phyloP scores from a whole-genome alignment of 2,329 filamentous ascomycete genomes.

The Curvularia lunata region DNA sequence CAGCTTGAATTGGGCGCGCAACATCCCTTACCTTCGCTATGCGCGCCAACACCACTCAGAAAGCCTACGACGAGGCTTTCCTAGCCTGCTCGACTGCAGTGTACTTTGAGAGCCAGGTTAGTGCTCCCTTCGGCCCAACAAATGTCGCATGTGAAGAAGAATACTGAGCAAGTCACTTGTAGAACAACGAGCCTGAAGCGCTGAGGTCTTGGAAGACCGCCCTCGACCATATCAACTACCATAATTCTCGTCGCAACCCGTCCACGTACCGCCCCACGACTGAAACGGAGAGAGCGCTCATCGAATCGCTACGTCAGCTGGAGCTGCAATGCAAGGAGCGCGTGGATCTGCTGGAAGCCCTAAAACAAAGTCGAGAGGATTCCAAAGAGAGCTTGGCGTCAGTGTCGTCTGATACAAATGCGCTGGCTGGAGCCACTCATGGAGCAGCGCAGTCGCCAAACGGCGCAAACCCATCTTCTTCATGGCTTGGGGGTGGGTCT shows the following conservation, averaged over 20 bases:
- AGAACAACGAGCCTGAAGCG: conserved; percentile 92
- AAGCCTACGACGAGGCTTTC: conserved; percentile 97
- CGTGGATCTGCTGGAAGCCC: conserved; percentile 83
- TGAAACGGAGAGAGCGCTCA: conserved; percentile 82
- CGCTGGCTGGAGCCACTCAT: conserved; percentile 35
- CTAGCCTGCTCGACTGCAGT: conserved; percentile 93
- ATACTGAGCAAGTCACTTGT: conserved; percentile 9
- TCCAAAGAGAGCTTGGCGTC: conserved; percentile 48
- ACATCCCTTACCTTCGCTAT: conserved; percentile 41
- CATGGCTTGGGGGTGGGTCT: conserved; percentile 79
- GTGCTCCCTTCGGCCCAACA: conserved; percentile 26
- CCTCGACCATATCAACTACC: conserved; percentile 85
- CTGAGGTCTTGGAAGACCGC: conserved; percentile 88
- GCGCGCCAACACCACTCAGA: conserved; percentile 77
- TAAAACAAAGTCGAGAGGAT: conserved; percentile 70
- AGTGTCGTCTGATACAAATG: conserved; percentile 25
- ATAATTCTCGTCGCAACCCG: conserved; percentile 77
- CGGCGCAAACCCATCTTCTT: conserved; percentile 26
- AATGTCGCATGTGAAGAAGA: not conserved
- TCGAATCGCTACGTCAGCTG: conserved; percentile 80
- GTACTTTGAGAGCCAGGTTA: conserved; percentile 91
- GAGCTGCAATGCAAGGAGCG: conserved; percentile 93
- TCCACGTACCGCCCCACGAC: conserved; percentile 72
- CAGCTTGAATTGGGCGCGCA: conserved; percentile 14
- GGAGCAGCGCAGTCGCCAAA: conserved; percentile 17